Evolutionary conservation across 495 filamentous ascomycete species (phyloP).

Genomic region (Neurospora cerealis): DNA sequence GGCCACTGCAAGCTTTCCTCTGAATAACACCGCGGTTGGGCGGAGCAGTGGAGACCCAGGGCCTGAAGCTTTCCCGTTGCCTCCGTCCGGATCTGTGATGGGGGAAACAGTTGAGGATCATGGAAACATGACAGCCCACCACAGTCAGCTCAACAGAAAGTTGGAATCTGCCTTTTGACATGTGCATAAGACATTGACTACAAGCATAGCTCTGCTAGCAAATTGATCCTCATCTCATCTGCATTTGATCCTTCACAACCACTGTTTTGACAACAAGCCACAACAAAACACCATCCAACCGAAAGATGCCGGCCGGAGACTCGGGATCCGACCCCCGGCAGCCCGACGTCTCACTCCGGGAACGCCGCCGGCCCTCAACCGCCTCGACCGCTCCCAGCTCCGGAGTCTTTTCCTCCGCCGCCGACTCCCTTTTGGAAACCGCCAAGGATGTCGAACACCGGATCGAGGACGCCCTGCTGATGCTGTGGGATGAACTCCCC

Average conservation of each 20-base stretch:
- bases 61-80: neutral
- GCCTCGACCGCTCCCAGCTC: neutral
- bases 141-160: neutral
- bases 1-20: neutral
- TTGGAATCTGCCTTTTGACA: neutral
- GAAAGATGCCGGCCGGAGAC: neutral
- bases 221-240: neutral
- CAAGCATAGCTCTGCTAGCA: neutral
- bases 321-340: neutral
- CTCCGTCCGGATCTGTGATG: neutral
- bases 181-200: neutral
- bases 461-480: conserved; percentile 17
- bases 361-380: neutral
- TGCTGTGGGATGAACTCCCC: conserved; percentile 35
- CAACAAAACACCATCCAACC: neutral
- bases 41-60: neutral
- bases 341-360: neutral
- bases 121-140: neutral
- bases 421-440: conserved; percentile 17
- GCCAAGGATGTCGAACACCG: conserved; percentile 18
- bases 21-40: neutral
- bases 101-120: neutral
- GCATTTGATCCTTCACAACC: neutral
- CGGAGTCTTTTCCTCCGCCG: conserved; percentile 20
- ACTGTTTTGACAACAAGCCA: neutral